Percentiles rank a stretch among this genome's conserved stretches.
Evolutionary conservation across 78 protist species (phyloP).

Genomic region (Planoprotostelium fungivorum): DNA sequence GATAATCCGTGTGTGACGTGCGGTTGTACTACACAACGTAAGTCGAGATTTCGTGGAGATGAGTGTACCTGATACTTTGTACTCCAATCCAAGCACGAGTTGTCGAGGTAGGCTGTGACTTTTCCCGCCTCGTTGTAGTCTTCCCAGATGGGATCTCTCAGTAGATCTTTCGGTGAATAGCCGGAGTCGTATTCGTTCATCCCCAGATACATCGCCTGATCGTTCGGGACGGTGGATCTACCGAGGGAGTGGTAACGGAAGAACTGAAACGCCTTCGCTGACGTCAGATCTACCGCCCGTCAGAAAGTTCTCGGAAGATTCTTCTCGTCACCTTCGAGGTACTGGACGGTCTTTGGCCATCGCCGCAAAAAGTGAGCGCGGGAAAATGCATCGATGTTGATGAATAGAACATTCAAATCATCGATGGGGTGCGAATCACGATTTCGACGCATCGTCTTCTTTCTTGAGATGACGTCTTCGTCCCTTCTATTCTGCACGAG

Average conservation of each 20-base stretch:
- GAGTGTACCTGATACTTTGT: background rate
- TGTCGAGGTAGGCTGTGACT: background rate
- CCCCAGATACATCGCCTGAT: conserved; percentile 47
- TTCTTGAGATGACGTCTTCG: background rate
- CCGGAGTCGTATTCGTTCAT: background rate
- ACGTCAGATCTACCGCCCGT: background rate
- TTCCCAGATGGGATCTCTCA: background rate
- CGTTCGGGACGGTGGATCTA: conserved; percentile 29
- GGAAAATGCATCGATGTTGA: conserved; percentile 39
- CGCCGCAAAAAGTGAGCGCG: conserved; percentile 37
- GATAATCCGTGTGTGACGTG: background rate
- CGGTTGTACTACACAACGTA: no score
- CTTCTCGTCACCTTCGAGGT: conserved; percentile 12
- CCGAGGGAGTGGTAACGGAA: conserved; percentile 37
- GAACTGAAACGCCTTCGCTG: conserved; percentile 29
- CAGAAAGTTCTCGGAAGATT: background rate
- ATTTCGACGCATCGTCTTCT: background rate
- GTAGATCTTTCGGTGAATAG: background rate
- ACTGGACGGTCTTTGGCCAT: conserved; percentile 17
- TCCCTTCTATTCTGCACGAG: background rate
- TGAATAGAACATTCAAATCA: conserved; percentile 17
- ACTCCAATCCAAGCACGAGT: background rate
- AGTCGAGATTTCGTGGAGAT: no score
- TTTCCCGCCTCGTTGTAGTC: background rate
- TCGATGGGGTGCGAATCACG: background rate